Percentiles rank a stretch among this genome's conserved stretches.
These are phyloP conservation scores for Corinectria fuckeliana DNA, from an alignment of 2,329 filamentous ascomycete genomes.

Conservation along the genomic window DNA sequence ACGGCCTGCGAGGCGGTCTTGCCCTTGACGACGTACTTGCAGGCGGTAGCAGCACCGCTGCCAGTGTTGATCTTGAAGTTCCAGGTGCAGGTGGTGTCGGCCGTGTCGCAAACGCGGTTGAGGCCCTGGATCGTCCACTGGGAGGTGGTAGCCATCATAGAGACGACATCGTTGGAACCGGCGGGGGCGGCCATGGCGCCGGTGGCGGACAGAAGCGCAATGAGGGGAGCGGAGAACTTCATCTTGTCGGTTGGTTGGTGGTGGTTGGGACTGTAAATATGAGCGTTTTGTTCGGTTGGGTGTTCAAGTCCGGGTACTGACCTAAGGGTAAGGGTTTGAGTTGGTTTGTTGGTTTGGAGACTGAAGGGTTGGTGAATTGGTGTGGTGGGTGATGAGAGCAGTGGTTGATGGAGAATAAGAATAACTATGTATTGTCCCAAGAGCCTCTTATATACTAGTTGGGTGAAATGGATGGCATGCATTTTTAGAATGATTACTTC, in stretches of 20 bases:
- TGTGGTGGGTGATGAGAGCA: neutral
- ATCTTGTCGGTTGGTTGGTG: constrained; percentile 44
- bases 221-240: constrained; percentile 50
- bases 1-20: constrained; percentile 43
- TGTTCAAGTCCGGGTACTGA: neutral
- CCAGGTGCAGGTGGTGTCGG: constrained; percentile 51
- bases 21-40: constrained; percentile 41
- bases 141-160: constrained; percentile 48
- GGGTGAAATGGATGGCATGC: neutral
- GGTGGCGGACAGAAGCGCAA: constrained; percentile 39
- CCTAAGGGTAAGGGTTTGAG: too few relatives aligned
- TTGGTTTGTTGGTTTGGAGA: neutral
- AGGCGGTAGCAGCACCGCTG: constrained; percentile 44
- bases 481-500: neutral
- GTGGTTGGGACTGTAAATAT: neutral
- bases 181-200: constrained; percentile 45
- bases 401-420: neutral
- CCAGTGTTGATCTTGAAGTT: constrained; percentile 53
- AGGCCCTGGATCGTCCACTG: constrained; percentile 51
- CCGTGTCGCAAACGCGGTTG: constrained; percentile 47
- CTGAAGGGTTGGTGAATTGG: neutral
- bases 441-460: neutral
- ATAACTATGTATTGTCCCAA: neutral
- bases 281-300: neutral
- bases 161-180: constrained; percentile 39